These are phyloP conservation scores for Pichia pseudocactophila DNA, from an alignment of 805 yeast genomes.

Conservation along the genomic window DNA sequence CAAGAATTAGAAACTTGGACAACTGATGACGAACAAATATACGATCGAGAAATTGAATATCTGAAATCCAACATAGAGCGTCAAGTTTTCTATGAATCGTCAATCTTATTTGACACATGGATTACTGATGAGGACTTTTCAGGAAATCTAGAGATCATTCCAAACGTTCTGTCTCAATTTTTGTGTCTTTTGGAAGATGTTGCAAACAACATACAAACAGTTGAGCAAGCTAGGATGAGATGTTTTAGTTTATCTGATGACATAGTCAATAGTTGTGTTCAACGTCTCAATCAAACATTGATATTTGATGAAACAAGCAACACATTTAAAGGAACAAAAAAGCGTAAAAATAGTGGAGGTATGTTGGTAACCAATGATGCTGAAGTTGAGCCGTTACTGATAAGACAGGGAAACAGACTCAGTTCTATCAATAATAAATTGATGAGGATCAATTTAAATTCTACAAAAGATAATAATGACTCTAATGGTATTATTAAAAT, in stretches of 20 bases:
- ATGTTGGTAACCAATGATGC: not conserved
- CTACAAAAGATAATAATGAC: not conserved
- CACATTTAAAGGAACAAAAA: not conserved
- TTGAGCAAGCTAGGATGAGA: slow-evolving; percentile 6
- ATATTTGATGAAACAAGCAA: too few species aligned
- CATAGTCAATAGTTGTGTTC: slow-evolving; percentile 3
- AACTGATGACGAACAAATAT: slow-evolving; percentile 33
- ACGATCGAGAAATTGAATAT: slow-evolving; percentile 32
- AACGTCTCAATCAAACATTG: not conserved
- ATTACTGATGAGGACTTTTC: not conserved
- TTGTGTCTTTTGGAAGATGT: slow-evolving; percentile 2
- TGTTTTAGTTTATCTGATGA: slow-evolving; percentile 4
- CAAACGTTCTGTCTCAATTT: slow-evolving; percentile 7
- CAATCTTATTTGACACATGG: slow-evolving; percentile 43
- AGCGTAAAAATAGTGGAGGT: slow-evolving; percentile 2
- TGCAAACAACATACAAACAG: slow-evolving; percentile 2
- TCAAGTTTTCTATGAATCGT: slow-evolving; percentile 47
- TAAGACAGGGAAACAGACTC: slow-evolving; percentile 10
- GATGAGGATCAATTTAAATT: slow-evolving; percentile 11
- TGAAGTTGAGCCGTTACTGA: not conserved
- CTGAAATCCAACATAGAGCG: slow-evolving; percentile 42
- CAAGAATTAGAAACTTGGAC: slow-evolving; percentile 52
- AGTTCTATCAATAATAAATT: slow-evolving; percentile 12
- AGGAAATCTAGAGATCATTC: not conserved
- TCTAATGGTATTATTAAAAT: not conserved